phyloP scores from a whole-genome alignment of 331 rosid species.

The Saraca asoca region DNA sequence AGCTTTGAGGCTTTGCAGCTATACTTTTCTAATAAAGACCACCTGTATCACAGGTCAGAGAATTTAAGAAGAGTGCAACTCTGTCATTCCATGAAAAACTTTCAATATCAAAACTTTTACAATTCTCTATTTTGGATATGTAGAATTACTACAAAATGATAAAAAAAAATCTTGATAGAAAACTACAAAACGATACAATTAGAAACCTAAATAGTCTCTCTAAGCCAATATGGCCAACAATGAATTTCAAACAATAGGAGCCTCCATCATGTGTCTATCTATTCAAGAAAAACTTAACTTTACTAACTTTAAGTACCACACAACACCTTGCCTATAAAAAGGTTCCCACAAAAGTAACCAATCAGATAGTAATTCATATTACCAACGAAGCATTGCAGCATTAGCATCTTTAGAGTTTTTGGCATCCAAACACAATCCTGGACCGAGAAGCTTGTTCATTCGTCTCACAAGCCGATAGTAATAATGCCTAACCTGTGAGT shows the following conservation, averaged over 20 bases:
- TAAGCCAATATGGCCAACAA: too few relatives aligned
- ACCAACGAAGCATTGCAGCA: constrained; percentile 99
- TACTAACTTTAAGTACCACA: constrained; percentile 14
- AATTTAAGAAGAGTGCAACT: constrained; percentile 28
- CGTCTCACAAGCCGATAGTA: constrained; percentile 98
- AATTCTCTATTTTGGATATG: constrained; percentile 7
- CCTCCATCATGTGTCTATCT: constrained; percentile 1
- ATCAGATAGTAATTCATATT: constrained; percentile 30
- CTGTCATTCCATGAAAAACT: constrained; percentile 26
- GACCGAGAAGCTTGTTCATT: constrained; percentile 96
- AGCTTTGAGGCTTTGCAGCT: constrained; percentile 99
- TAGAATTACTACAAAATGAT: constrained; percentile 25
- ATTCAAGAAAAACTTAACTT: not conserved
- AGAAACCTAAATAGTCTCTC: constrained; percentile 14
- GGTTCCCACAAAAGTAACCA: constrained; percentile 16
- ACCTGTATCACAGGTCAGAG: constrained; percentile 59
- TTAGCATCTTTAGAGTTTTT: constrained; percentile 89
- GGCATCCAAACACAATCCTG: constrained; percentile 87
- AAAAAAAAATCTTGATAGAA: too few relatives aligned
- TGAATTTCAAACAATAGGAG: too few relatives aligned
- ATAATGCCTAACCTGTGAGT: constrained; percentile 92
- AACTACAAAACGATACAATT: constrained; percentile 12
- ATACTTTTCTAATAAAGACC: constrained; percentile 96
- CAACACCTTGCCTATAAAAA: constrained; percentile 15
- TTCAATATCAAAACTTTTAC: constrained; percentile 1